Evolutionary conservation across 192 early-diverging fungal genomes (phyloP).

Genomic region (Umbelopsis sp.): DNA sequence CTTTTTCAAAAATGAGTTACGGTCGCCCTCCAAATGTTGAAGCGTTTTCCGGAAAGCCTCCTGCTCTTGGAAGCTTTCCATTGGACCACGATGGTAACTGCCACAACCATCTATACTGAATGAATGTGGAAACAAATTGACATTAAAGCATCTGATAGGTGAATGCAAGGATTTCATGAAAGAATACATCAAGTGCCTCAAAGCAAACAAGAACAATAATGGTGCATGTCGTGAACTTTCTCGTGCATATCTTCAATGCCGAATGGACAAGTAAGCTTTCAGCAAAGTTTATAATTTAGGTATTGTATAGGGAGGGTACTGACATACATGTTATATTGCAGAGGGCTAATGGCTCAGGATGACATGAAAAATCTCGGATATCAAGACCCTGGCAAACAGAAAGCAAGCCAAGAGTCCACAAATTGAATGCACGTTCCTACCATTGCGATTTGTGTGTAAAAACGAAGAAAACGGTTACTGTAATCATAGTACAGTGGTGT

Average conservation of each 20-base stretch:
- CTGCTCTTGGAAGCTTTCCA: slow-evolving; percentile 89
- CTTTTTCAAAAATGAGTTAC: slow-evolving; percentile 62
- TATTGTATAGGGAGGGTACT: not conserved
- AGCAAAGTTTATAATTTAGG: not conserved
- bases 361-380: slow-evolving; percentile 71
- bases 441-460: not conserved
- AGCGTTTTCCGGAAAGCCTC: slow-evolving; percentile 68
- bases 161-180: slow-evolving; percentile 84
- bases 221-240: slow-evolving; percentile 71
- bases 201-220: slow-evolving; percentile 69
- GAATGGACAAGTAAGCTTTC: slow-evolving; percentile 82
- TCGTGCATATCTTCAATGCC: slow-evolving; percentile 82
- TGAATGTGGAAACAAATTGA: not conserved
- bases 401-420: not conserved
- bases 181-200: slow-evolving; percentile 78
- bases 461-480: not conserved
- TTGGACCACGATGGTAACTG: slow-evolving; percentile 76
- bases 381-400: slow-evolving; percentile 45
- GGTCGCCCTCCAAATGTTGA: slow-evolving; percentile 69
- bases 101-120: not conserved
- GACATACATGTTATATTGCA: slow-evolving; percentile 31
- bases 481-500: not conserved
- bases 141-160: slow-evolving; percentile 42
- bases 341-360: slow-evolving; percentile 70
- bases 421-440: not conserved